Base-by-base conservation (phyloP, 1,284 basidiomycete species). In the Boletus albobrunnescens region DNA sequence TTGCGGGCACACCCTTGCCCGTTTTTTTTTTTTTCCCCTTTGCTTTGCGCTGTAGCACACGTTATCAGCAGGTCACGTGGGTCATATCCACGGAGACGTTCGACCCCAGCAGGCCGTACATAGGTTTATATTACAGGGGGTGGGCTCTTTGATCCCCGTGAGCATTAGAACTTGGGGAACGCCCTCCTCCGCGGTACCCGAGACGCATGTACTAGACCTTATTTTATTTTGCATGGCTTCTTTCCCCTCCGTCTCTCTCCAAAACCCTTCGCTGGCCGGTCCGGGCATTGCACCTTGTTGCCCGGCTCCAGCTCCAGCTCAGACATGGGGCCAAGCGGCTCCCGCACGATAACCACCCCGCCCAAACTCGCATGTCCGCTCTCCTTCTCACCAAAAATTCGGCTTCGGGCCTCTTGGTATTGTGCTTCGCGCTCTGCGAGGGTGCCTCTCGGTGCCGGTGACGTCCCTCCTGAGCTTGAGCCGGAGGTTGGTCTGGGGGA, bases 371-470 rank as follows among this genome's bases (percentile, higher is more conserved):
- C 22, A 16, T n/a, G n/a, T n/a, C n/a, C n/a, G n/a, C n/a, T n/a
- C n/a, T 41, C 42, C 28, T 43, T 49, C 13, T 40, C 51, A 1
- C 62, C 65, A 22, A 64, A 67, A 49, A 64, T 64, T 24, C 62
- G 54, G 46, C 47, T 61, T 27, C 62, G 54, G 6, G 65, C 62
- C 44, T 67, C 62, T 32, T 65, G 61, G 45, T 64, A 64, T 10
- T 67, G 62, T 6, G 52, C 62, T 43, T 64, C 62, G 28, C 62
- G 62, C 36, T 64, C 58, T n/a, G 65, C 65, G 1, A 64, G 46
- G 24, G 65, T 67, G 2, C 61, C 45, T 35, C 63, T 58, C 23
- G 49, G 59, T 17, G 36, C 50, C 12, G 52, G 58, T 26, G 59
- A 59, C 4, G 49, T 26, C 31, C 16, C 31, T 17, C 57, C 45